Evolutionary conservation across 139 green algal species (phyloP), one percentile per base, ranked within the genome.

Genomic region (Parachlorella kessleri): DNA sequence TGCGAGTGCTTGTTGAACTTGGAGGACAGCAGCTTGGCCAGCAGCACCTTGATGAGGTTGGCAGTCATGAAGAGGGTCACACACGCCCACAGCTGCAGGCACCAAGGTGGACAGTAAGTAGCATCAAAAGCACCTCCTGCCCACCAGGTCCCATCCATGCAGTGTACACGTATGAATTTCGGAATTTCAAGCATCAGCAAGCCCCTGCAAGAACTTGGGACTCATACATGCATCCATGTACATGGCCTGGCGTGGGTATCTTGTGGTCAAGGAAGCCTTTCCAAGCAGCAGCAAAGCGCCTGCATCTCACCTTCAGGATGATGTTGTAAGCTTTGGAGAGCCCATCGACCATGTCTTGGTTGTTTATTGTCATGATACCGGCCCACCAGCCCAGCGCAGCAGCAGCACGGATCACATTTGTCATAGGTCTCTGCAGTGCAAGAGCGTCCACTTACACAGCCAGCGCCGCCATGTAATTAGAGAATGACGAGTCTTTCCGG

Each of bases 1-100:
- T 95, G 90, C 32, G 83, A 82, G 5, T 80, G 85, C 55, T 84
- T 76, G 82, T 95, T 89, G 70, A 96, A 96, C 82, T 93, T 89
- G 35, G 73, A 90, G 37, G 79, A 85, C 64, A 94, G 79, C 64
- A 94, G 68, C 87, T 96, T 95, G 55, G 92, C 88, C n/a, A 88
- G 33, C 78, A 93, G 71, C 24, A 79, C 84, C 53, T 94, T 94
- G 37, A 95, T 55, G 14, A 95, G 79, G 67, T 91, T 94, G 72
- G 86, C 92, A 10, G 86, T 85, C 30, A 81, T 81, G 40, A 92
- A 93, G 6, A 96, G 74, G 64, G 88, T 87, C 28, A 93, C 37
- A 76, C 92, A 95, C 48, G 88, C 80, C 70, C 84, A 48, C 48
- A 92, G n/a, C 64, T 79, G 76, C 69, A 41, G 66, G 39, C 21